phyloP scores from a whole-genome alignment of 225 moss, liverwort and hornwort species.

The Climacium dendroides region DNA sequence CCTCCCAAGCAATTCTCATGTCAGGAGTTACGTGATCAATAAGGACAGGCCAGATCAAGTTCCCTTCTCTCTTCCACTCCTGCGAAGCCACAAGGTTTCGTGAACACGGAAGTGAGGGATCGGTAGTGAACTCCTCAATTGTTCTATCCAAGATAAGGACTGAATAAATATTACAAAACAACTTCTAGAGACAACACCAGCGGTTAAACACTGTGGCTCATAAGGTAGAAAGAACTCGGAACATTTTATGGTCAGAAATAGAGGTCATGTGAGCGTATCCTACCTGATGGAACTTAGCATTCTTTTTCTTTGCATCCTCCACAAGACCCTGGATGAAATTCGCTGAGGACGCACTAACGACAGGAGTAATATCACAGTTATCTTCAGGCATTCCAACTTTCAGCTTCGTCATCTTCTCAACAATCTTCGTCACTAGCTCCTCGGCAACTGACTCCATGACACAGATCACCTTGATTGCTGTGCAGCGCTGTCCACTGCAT shows the following conservation, averaged over 20 bases:
- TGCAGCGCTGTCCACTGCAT: constrained; percentile 37
- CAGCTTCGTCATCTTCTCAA: constrained; percentile 29
- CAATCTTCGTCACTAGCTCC: constrained; percentile 22
- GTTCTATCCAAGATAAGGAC: background rate
- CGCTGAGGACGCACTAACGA: constrained; percentile 25
- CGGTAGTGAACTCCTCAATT: background rate
- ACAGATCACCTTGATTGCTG: constrained; percentile 38
- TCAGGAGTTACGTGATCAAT: constrained; percentile 40
- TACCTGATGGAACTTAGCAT: constrained; percentile 37
- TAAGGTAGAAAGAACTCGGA: background rate
- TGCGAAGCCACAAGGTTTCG: background rate
- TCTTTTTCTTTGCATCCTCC: constrained; percentile 28
- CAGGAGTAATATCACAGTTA: constrained; percentile 25
- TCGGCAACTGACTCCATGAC: constrained; percentile 40
- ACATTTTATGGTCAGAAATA: background rate
- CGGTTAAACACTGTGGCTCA: background rate
- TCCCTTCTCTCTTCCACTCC: constrained; percentile 37
- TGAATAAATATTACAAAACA: background rate
- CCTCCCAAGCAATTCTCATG: constrained; percentile 55
- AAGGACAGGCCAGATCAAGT: constrained; percentile 46
- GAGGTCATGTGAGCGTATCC: background rate
- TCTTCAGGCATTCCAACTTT: constrained; percentile 32
- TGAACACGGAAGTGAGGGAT: background rate
- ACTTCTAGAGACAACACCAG: background rate
- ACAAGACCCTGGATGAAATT: constrained; percentile 44